phyloP scores from a whole-genome alignment of 495 filamentous ascomycete species.

The Hypoxylon cercidicola region DNA sequence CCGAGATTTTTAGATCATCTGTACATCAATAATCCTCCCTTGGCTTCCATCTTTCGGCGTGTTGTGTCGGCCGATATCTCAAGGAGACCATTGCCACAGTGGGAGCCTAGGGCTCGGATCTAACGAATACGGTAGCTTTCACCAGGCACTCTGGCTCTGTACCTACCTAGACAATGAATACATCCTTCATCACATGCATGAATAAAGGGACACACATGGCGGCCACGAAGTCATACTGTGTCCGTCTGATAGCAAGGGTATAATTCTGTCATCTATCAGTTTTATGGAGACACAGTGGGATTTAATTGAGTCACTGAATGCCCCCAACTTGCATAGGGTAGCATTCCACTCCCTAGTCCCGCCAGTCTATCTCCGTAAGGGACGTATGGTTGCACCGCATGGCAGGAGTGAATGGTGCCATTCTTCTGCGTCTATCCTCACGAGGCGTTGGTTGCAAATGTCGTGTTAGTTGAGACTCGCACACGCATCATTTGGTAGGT shows the following conservation, averaged over 20 bases:
- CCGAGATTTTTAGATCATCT: background rate
- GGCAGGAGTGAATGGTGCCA: background rate
- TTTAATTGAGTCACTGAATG: background rate
- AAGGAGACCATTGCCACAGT: no score
- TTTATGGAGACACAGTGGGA: background rate
- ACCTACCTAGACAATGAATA: background rate
- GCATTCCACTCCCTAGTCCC: background rate
- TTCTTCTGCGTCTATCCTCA: no score
- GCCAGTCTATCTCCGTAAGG: background rate
- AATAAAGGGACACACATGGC: background rate
- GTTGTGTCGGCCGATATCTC: no score
- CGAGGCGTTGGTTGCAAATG: no score
- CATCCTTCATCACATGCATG: background rate
- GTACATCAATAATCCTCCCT: no score
- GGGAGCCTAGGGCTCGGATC: no score
- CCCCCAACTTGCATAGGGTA: background rate
- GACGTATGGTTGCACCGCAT: background rate
- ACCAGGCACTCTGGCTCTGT: background rate
- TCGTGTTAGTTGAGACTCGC: background rate
- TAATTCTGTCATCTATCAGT: background rate
- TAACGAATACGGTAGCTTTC: no score
- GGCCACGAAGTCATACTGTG: background rate
- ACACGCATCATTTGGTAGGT: background rate
- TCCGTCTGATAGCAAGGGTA: background rate
- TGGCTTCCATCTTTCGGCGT: no score